A percentile compares a stretch with the other conserved stretches of the same genome.
Evolutionary conservation across 2,329 filamentous ascomycete species (phyloP).

Genomic region (Aureobasidium namibiae): DNA sequence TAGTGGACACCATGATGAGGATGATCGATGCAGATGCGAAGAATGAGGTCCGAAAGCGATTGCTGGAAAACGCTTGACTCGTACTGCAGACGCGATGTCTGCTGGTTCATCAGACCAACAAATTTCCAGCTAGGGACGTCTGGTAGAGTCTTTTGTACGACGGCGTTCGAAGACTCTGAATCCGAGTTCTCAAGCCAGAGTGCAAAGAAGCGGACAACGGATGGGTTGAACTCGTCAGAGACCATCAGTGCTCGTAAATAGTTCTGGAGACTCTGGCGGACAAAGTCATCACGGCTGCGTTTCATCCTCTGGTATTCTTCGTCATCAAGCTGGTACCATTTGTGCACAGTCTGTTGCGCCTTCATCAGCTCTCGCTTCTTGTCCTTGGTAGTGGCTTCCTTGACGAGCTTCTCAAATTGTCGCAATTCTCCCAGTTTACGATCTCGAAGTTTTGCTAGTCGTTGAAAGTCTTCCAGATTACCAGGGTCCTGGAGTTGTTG

Average conservation of each 20-base stretch:
- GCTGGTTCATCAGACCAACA: slow-evolving; percentile 85
- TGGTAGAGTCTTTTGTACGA: slow-evolving; percentile 61
- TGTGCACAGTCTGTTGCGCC: slow-evolving; percentile 57
- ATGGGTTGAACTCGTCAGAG: slow-evolving; percentile 82
- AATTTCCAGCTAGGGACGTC: slow-evolving; percentile 87
- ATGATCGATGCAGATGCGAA: slow-evolving; percentile 82
- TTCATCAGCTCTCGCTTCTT: slow-evolving; percentile 31
- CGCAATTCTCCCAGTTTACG: slow-evolving; percentile 30
- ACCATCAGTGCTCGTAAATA: slow-evolving; percentile 79
- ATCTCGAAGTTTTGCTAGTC: slow-evolving; percentile 64
- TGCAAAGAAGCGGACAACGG: slow-evolving; percentile 84
- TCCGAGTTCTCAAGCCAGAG: slow-evolving; percentile 85
- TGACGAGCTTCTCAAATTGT: slow-evolving; percentile 73
- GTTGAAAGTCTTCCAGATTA: slow-evolving; percentile 71
- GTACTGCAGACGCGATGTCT: slow-evolving; percentile 83
- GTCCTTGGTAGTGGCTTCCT: slow-evolving; percentile 52
- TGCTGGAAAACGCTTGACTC: slow-evolving; percentile 64
- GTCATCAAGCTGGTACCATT: slow-evolving; percentile 85
- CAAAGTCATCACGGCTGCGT: slow-evolving; percentile 68
- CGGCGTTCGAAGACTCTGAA: slow-evolving; percentile 67
- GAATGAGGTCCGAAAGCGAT: slow-evolving; percentile 64
- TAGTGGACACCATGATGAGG: slow-evolving; percentile 97
- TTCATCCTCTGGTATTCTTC: slow-evolving; percentile 74
- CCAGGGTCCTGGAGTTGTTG: slow-evolving; percentile 84
- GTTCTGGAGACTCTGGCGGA: slow-evolving; percentile 85